phyloP scores from a whole-genome alignment of 192 early-diverging fungal species.

The Lobosporangium transversale region DNA sequence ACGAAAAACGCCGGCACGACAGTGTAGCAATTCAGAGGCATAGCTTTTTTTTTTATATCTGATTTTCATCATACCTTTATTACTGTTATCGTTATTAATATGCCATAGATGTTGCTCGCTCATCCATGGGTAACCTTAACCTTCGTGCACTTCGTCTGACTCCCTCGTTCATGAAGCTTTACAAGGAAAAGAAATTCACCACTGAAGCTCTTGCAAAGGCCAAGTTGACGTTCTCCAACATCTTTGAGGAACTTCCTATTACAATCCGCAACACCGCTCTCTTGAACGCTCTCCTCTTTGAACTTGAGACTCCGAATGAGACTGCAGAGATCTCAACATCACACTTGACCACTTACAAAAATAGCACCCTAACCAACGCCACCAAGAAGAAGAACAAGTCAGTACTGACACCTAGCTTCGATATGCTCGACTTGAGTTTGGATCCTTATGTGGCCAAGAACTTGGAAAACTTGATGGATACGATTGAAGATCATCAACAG shows the following conservation, averaged over 20 bases:
- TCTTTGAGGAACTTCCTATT: conserved; percentile 93
- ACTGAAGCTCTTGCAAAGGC: conserved; percentile 79
- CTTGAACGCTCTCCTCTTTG: conserved; percentile 76
- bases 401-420: conserved; percentile 68
- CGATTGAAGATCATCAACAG: conserved; percentile 90
- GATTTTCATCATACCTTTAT: too few relatives aligned
- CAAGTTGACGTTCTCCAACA: conserved; percentile 83
- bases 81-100: too few relatives aligned
- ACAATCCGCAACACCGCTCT: conserved; percentile 86
- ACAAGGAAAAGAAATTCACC: conserved; percentile 85
- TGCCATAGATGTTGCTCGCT: conserved; percentile 86
- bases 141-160: conserved; percentile 91
- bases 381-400: conserved; percentile 53
- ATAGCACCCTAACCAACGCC: conserved; percentile 33
- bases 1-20: too few relatives aligned
- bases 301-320: conserved; percentile 66
- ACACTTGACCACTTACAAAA: conserved; percentile 67
- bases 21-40: too few relatives aligned
- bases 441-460: conserved; percentile 91
- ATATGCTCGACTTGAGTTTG: conserved; percentile 81
- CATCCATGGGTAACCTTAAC: conserved; percentile 84
- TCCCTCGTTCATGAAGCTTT: conserved; percentile 84
- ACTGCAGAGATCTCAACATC: conserved; percentile 66
- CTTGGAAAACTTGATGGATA: conserved; percentile 81
- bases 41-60: too few relatives aligned